These are phyloP conservation scores for Diphasiastrum complanatum DNA, from an alignment of 83 land plant species.

Conservation along the genomic window DNA sequence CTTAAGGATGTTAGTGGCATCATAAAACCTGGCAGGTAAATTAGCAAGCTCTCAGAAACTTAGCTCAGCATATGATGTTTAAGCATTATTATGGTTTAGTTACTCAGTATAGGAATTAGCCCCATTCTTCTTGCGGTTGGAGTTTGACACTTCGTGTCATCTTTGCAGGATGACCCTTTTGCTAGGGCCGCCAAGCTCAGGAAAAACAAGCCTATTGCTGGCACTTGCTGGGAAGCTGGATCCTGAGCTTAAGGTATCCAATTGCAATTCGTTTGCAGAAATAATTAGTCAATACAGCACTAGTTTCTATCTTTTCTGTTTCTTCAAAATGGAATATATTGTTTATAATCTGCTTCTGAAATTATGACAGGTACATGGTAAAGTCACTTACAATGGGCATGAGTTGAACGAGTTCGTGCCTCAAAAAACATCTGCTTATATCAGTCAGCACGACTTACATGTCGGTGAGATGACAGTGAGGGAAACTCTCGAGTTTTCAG, in stretches of 20 bases:
- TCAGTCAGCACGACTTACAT: no score
- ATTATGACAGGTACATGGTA: background rate
- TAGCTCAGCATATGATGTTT: no score
- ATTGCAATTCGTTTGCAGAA: background rate
- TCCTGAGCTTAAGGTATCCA: background rate
- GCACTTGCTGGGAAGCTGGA: background rate
- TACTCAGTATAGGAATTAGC: no score
- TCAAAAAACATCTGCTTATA: background rate
- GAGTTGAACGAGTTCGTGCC: background rate
- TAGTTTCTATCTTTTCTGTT: no score
- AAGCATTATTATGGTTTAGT: no score
- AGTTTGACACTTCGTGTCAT: no score
- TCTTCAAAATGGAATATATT: no score
- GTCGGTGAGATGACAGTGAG: no score
- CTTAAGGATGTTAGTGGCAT: constrained; percentile 30
- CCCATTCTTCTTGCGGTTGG: no score
- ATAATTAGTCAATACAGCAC: background rate
- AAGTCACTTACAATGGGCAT: background rate
- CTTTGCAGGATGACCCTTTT: background rate
- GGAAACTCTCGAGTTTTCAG: background rate
- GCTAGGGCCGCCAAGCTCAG: background rate
- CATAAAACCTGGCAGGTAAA: constrained; percentile 30
- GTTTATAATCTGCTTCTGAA: no score
- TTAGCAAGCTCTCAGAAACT: no score
- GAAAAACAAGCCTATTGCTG: background rate